Evolutionary conservation across 1,284 basidiomycete species (phyloP).

Genomic region (Papiliotrema nemorosa): DNA sequence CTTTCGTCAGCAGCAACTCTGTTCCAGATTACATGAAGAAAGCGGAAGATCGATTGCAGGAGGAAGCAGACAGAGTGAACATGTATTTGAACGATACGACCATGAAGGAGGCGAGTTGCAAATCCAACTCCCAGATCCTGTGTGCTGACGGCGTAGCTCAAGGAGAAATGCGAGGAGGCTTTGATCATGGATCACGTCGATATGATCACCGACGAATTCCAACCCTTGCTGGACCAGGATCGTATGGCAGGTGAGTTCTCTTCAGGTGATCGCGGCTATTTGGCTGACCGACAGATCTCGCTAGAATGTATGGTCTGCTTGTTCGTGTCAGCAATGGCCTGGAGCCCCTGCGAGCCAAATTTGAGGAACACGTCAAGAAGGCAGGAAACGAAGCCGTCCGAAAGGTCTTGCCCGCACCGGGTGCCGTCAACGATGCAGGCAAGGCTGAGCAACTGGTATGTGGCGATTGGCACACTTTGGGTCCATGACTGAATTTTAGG

Average conservation of each 20-base stretch:
- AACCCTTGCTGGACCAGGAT: slow-evolving; percentile 84
- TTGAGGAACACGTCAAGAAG: slow-evolving; percentile 91
- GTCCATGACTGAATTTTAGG: slow-evolving; percentile 30
- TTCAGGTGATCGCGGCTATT: neutral
- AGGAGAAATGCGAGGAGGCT: slow-evolving; percentile 86
- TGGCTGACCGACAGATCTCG: slow-evolving; percentile 59
- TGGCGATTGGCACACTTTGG: neutral
- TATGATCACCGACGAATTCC: slow-evolving; percentile 93
- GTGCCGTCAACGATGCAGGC: slow-evolving; percentile 58
- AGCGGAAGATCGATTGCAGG: slow-evolving; percentile 84
- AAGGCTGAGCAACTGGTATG: slow-evolving; percentile 59
- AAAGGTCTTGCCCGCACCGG: slow-evolving; percentile 59
- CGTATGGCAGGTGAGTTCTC: slow-evolving; percentile 63
- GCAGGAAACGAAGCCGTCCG: slow-evolving; percentile 80
- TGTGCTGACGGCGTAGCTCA: slow-evolving; percentile 56
- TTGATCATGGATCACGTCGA: slow-evolving; percentile 85
- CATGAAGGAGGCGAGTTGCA: slow-evolving; percentile 61
- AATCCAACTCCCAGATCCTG: neutral
- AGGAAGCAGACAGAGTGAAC: slow-evolving; percentile 95
- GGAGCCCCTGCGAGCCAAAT: slow-evolving; percentile 85
- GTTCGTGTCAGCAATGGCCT: slow-evolving; percentile 85
- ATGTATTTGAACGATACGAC: slow-evolving; percentile 88
- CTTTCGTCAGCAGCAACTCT: slow-evolving; percentile 83
- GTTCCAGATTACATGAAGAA: slow-evolving; percentile 97
- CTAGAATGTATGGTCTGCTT: slow-evolving; percentile 91